Base-by-base conservation (phyloP, 1,284 basidiomycete genomes). In the Ceratobasidium sp. region DNA sequence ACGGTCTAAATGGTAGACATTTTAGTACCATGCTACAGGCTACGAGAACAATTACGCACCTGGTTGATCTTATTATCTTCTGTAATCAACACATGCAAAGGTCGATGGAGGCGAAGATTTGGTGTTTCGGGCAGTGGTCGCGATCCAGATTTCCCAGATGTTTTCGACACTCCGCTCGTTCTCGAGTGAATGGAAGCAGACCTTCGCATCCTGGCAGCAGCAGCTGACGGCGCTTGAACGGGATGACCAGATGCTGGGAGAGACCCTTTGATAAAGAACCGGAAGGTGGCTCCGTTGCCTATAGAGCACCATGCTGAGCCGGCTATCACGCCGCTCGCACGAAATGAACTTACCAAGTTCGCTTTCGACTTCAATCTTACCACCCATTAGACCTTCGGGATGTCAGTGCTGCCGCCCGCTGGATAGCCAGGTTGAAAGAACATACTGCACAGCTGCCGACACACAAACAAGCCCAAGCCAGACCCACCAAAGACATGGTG, bases 271-370 rank as follows among this genome's bases (percentile, higher is more conserved):
- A 83, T 79, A 61, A 81, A 83, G 71, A 83, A 83, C 33, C 82
- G 79, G 69, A 83, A 83, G 10, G 82, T 83, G 7, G 82, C 82
- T 0, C 82, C 82, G 52, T 82, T 70, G n/a, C 82, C 80, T 64
- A 70, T 42, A 44, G 38, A 40, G 12, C n/a, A n/a, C n/a, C 4
- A 20, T n/a, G 15, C 20, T 38, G 20, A 23, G 40, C 40, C 15
- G 40, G 46, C 12, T 23, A 15, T 64, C 42, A 50, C 38, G 7
- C 10, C 20, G 3, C 15, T 44, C 44, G 7, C 40, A 40, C 40
- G 2, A 40, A 3, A 38, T 13, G 17, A 38, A n/a, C 77, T 33
- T 65, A 73, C 77, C 79, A 61, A 77, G 71, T n/a, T 79, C 75
- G 38, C 78, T 79, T 44, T 73, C 75, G 13, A 83, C 82, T 13